Conservation (phyloP, 179 eudicot genomes). For the Silene noctiflora region DNA sequence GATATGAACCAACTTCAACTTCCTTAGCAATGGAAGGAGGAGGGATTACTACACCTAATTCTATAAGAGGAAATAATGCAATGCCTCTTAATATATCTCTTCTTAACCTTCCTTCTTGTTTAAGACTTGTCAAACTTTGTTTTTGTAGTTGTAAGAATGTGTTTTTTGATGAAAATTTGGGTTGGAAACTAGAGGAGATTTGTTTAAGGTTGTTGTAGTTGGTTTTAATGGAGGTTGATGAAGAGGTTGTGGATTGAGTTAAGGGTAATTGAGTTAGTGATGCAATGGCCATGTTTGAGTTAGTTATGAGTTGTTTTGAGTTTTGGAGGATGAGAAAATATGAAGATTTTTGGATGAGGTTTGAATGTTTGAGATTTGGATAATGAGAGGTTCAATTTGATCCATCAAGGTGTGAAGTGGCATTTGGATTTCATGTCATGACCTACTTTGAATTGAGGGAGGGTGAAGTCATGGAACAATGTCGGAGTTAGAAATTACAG, state of each 20-base stretch:
- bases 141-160: constrained; percentile 10
- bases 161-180: constrained; percentile 15
- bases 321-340: constrained; percentile 1
- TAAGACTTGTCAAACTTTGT: constrained; percentile 8
- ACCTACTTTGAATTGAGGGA: too few relatives aligned
- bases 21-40: constrained; percentile 54
- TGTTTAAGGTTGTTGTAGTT: constrained; percentile 13
- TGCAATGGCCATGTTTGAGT: constrained; percentile 41
- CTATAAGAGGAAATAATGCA: constrained; percentile 37
- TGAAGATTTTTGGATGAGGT: constrained; percentile 45
- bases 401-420: background rate
- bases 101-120: constrained; percentile 31
- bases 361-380: background rate
- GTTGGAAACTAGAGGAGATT: constrained; percentile 19
- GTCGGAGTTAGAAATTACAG: too few relatives aligned
- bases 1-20: constrained; percentile 70
- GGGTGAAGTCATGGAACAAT: too few relatives aligned
- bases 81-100: constrained; percentile 62
- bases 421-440: constrained; percentile 10
- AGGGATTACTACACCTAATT: constrained; percentile 14
- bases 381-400: background rate
- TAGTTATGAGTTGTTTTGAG: background rate
- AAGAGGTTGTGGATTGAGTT: constrained; percentile 30
- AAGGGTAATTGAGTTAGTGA: constrained; percentile 35
- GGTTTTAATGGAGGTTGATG: constrained; percentile 29